Evolutionary conservation across 352 stramenopile species (phyloP).

Genomic region (Globisporangium spiculum): DNA sequence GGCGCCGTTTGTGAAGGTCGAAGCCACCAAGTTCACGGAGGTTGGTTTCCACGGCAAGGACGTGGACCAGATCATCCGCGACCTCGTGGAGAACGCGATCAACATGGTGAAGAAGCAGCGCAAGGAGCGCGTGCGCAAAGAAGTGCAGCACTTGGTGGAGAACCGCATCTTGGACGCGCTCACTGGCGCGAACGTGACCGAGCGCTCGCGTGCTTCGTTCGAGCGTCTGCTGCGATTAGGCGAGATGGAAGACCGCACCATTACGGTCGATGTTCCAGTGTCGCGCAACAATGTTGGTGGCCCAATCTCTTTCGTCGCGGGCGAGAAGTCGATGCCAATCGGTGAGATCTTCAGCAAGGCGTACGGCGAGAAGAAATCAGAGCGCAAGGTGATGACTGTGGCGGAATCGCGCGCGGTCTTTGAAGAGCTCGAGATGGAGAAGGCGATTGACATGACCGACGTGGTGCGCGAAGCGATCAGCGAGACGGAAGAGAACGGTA

Average conservation of each 20-base stretch:
- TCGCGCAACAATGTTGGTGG: conserved; percentile 42
- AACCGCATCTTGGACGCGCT: conserved; percentile 95
- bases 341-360: conserved; percentile 67
- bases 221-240: conserved; percentile 86
- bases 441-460: conserved; percentile 89
- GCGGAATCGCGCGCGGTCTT: conserved; percentile 93
- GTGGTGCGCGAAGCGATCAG: conserved; percentile 81
- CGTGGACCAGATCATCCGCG: conserved; percentile 99
- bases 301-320: conserved; percentile 69
- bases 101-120: conserved; percentile 95
- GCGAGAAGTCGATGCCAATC: conserved; percentile 73
- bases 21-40: conserved; percentile 99
- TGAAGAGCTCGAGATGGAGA: conserved; percentile 96
- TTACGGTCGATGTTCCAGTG: conserved; percentile 73
- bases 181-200: conserved; percentile 81
- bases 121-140: conserved; percentile 90
- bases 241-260: conserved; percentile 79
- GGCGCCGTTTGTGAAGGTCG: conserved; percentile 97
- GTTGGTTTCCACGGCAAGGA: conserved; percentile 99
- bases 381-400: conserved; percentile 93
- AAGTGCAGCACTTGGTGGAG: conserved; percentile 93
- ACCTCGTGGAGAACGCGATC: conserved; percentile 98
- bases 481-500: conserved; percentile 98
- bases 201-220: conserved; percentile 90
- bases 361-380: conserved; percentile 81